These are phyloP conservation scores for Ganoderma boninense DNA, from an alignment of 1,284 basidiomycete species.

Conservation along the genomic window DNA sequence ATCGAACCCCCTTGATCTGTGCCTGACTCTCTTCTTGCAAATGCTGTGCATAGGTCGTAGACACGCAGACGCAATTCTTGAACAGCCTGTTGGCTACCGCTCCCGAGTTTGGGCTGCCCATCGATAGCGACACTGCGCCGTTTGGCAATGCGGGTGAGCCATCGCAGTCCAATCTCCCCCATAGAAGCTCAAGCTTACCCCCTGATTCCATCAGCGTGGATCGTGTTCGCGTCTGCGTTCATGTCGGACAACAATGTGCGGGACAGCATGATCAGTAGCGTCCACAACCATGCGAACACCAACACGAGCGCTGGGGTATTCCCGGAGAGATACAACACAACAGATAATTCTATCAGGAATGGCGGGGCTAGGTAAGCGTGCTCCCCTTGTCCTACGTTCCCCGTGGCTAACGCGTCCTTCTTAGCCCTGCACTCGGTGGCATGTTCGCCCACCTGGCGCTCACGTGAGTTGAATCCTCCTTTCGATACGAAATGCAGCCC, in stretches of 20 bases:
- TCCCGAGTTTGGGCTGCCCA: conserved; percentile 27
- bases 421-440: conserved; percentile 33
- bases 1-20: background rate
- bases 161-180: conserved; percentile 4
- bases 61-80: conserved; percentile 22
- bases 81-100: conserved; percentile 17
- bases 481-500: background rate
- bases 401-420: background rate
- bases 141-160: conserved; percentile 26
- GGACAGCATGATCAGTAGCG: conserved; percentile 31
- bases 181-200: background rate
- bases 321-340: conserved; percentile 32
- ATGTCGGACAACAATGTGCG: conserved; percentile 31
- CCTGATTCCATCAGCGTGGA: conserved; percentile 33
- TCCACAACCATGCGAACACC: conserved; percentile 33
- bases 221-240: conserved; percentile 36
- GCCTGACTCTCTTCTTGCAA: background rate
- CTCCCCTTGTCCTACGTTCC: background rate
- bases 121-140: conserved; percentile 24
- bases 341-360: conserved; percentile 16
- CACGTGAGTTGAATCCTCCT: conserved; percentile 24
- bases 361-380: conserved; percentile 32
- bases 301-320: conserved; percentile 33
- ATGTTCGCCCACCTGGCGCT: conserved; percentile 37
- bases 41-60: conserved; percentile 8